A percentile compares a stretch with the other conserved stretches of the same genome.
These are phyloP conservation scores for Dittrichia graveolens DNA, from an alignment of 129 eudicot species.

Conservation along the genomic window DNA sequence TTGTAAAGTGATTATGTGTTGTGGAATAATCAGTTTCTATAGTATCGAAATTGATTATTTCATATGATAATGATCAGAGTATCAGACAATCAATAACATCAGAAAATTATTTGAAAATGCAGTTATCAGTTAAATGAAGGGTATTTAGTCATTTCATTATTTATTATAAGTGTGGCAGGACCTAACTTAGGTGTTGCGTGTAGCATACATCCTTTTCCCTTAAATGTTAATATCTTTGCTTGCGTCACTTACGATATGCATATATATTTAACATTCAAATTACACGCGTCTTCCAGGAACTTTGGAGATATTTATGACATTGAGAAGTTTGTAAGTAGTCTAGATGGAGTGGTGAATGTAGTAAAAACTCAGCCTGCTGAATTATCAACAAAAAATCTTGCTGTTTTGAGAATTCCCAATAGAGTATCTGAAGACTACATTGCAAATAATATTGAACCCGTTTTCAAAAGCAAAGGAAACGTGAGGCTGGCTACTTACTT, in stretches of 20 bases:
- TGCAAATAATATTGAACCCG: conserved; percentile 59
- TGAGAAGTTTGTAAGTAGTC: conserved; percentile 69
- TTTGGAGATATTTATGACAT: conserved; percentile 87
- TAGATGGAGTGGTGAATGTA: conserved; percentile 82
- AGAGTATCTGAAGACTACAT: conserved; percentile 70
- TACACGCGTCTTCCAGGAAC: conserved; percentile 51
- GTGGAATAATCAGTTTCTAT: too few relatives aligned
- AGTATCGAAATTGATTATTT: background rate
- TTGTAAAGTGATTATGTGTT: too few relatives aligned
- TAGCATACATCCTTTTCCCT: too few relatives aligned
- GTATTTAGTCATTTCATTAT: too few relatives aligned
- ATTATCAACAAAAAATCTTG: conserved; percentile 59
- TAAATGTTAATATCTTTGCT: background rate
- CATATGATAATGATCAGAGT: background rate
- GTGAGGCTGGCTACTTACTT: conserved; percentile 94
- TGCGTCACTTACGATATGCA: conserved; percentile 8
- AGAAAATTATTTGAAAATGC: background rate
- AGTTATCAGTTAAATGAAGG: too few relatives aligned
- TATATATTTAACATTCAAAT: background rate
- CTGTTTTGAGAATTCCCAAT: conserved; percentile 85
- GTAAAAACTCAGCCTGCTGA: conserved; percentile 60
- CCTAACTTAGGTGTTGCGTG: too few relatives aligned
- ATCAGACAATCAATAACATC: background rate
- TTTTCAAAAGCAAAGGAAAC: conserved; percentile 70
- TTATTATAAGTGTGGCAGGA: too few relatives aligned